Base-by-base conservation (phyloP, 1,139 yeast species). In the Lodderomyces pseudojiufengensis region DNA sequence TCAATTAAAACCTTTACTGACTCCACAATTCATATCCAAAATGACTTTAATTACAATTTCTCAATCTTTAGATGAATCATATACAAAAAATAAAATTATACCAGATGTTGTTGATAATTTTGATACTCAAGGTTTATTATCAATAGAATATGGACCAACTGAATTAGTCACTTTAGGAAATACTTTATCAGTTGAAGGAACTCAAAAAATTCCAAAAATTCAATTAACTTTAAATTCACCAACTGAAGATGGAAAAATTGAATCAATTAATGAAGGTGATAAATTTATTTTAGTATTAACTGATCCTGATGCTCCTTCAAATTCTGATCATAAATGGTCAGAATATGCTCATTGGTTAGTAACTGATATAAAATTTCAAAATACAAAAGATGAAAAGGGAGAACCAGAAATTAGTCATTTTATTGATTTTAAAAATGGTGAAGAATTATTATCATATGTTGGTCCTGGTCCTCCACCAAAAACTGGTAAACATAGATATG, bases 271-370 rank as follows among this genome's bases (percentile, higher is more conserved):
- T 14, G 54, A 61, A 15, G 55, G 62, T n/a, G 86, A 80, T 46
- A 63, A 68, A 35, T 86, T 83, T 60, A 79, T 92, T 3, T 63
- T 88, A 46, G 84, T 84, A 3, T 50, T 88, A 48, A 88, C 96
- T 3, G 96, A 88, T 57, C 97, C 97, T 1, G 97, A 88, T 65
- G 97, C 96, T 7, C 97, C 97, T 12, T 76, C 90, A 3, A 73
- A 78, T 46, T 69, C 73, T 1, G 96, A 88, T 55, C 78, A 83
- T 50, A 84, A 80, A 54, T 87, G 95, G 95, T 81, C 94, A 8
- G 95, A 88, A 59, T 87, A 70, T 57, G 80, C 84, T 38, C 97
- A 88, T 62, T 86, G 78, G 72, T 65, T 88, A 27, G 73, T 76
- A 24, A 63, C 84, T 5, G 87, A 84, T 46, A 73, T 88, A 55